Evolutionary conservation across 768 basidiomycete species (phyloP).

Genomic region (Mycena latifolia): DNA sequence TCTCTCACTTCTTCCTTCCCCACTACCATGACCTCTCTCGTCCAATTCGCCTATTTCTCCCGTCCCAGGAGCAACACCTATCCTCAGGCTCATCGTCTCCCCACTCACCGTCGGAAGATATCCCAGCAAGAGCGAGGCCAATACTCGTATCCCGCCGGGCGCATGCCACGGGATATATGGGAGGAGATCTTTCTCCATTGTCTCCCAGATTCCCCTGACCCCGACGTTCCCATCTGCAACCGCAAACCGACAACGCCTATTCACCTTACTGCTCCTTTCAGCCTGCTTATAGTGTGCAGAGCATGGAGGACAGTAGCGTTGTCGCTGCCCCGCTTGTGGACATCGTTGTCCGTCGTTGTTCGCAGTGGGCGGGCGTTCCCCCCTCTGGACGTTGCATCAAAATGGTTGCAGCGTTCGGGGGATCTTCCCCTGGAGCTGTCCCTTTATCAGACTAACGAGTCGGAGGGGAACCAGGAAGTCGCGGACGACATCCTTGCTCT

Average conservation of each 20-base stretch:
- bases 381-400: constrained; percentile 40
- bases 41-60: constrained; percentile 24
- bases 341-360: constrained; percentile 47
- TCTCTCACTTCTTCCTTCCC: not conserved
- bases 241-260: constrained; percentile 14
- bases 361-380: constrained; percentile 46
- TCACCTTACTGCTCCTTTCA: constrained; percentile 44
- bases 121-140: constrained; percentile 4
- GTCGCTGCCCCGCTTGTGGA: constrained; percentile 56
- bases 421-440: constrained; percentile 47
- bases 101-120: constrained; percentile 13
- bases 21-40: constrained; percentile 11
- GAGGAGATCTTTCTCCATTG: constrained; percentile 48
- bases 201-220: constrained; percentile 35
- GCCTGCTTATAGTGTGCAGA: constrained; percentile 56
- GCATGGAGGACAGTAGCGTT: constrained; percentile 56
- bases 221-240: constrained; percentile 3
- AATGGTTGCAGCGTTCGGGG: constrained; percentile 51
- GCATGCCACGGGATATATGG: constrained; percentile 45
- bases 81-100: constrained; percentile 15
- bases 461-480: constrained; percentile 42
- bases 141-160: constrained; percentile 32
- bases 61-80: constrained; percentile 35
- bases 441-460: constrained; percentile 49
- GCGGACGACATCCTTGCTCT: constrained; percentile 46